A percentile compares a stretch with the other conserved stretches of the same genome.
Conservation (phyloP, 768 basidiomycete species). For the Royoungia palumana region DNA sequence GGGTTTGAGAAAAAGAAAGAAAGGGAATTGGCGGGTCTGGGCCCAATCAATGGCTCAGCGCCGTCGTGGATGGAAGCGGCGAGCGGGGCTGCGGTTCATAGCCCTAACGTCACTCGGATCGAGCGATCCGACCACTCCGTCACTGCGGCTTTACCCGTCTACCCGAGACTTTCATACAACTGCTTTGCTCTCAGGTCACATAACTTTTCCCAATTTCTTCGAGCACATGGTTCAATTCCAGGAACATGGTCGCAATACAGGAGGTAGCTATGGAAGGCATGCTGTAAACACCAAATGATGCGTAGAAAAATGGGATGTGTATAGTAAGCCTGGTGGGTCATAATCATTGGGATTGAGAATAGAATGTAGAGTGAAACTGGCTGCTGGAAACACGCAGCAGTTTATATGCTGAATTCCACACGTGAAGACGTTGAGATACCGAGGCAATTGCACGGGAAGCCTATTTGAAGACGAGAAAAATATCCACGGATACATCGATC, state of each 20-base stretch:
- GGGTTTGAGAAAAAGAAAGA: constrained; percentile 1
- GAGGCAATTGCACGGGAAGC: not conserved
- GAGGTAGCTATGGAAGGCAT: not conserved
- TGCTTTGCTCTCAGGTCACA: too few relatives aligned
- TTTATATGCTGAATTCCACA: constrained; percentile 8
- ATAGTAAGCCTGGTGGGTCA: constrained; percentile 9
- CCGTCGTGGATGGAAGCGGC: too few relatives aligned
- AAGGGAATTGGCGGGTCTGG: too few relatives aligned
- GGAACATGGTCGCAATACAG: constrained; percentile 14
- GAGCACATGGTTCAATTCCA: constrained; percentile 15
- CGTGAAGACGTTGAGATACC: not conserved
- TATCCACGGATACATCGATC: too few relatives aligned
- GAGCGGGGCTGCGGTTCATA: not conserved
- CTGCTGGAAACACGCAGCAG: constrained; percentile 12
- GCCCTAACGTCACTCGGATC: constrained; percentile 1
- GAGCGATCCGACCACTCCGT: not conserved
- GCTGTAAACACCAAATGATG: constrained; percentile 4
- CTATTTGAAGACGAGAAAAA: too few relatives aligned
- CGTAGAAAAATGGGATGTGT: constrained; percentile 8
- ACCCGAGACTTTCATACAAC: too few relatives aligned
- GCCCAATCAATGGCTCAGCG: too few relatives aligned
- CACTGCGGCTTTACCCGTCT: too few relatives aligned
- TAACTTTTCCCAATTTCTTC: too few relatives aligned
- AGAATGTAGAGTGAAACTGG: constrained; percentile 1
- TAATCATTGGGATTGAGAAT: constrained; percentile 6